Base-by-base conservation (phyloP, 2,329 filamentous ascomycete species). In the Colletotrichum graminicola region DNA sequence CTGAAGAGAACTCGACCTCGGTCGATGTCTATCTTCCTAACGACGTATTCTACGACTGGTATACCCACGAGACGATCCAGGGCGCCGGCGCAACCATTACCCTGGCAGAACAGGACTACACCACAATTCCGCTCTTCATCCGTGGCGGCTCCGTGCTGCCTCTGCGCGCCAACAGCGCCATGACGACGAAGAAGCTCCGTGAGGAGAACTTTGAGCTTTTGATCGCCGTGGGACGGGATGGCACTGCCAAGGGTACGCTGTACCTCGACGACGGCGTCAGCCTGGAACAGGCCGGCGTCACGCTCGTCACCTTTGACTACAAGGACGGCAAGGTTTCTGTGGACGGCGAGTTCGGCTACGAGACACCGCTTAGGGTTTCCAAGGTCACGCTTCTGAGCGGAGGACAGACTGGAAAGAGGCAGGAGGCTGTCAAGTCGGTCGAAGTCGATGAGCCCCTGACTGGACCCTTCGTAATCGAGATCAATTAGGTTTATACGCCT, bases 181-280 rank as follows among this genome's bases (percentile, higher is more conserved):
- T 89, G 81, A 93, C 92, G 0, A 93, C 91, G 0, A 86, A 85
- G 0, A 87, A 87, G 54, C 82, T 93, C 47, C 85, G 91, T 52
- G 85, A 88, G 74, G 84, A 92, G 75, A 84, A 90, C 74, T 95
- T 95, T 81, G 87, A 91, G 77, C 82, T 97, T 62, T 76, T 95
- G 45, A 86, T 97, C 55, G 91, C 93, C 0, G 86, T 92, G 0
- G 89, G 87, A 7, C 76, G 78, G 0, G 82, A 91, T 62, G 92
- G 91, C 3, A 88, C 82, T 8, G 94, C 94, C 0, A 79, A 77
- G 1, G 94, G 94, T 0, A 84, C 85, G 62, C 83, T 96, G 67
- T 96, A 95, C 78, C 82, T 96, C 6, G 94, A 96, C 75, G 93
- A 97, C 72, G 94, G 94, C 11, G 89, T 74, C 70, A 90, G 87